Conservation (phyloP, 2,329 filamentous ascomycete species). For the Trichoderma polysporum region DNA sequence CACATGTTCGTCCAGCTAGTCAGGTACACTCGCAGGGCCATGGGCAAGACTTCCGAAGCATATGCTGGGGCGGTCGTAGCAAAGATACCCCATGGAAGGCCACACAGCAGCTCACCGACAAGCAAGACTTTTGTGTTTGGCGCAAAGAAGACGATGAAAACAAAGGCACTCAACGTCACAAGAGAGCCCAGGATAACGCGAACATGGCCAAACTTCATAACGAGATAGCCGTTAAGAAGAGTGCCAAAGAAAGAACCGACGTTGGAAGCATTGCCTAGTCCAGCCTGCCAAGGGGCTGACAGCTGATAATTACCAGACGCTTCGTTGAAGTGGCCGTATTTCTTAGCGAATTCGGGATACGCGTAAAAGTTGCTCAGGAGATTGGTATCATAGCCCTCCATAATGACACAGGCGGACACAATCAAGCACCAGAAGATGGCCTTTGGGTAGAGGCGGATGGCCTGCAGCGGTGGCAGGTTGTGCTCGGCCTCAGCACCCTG, state of each 20-base stretch:
- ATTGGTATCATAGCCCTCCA: slow-evolving; percentile 44
- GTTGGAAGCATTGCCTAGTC: slow-evolving; percentile 43
- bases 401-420: slow-evolving; percentile 41
- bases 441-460: slow-evolving; percentile 34
- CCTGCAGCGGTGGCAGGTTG: slow-evolving; percentile 24
- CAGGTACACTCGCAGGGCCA: slow-evolving; percentile 44
- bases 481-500: slow-evolving; percentile 19
- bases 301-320: slow-evolving; percentile 36
- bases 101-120: slow-evolving; percentile 45
- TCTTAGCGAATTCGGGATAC: slow-evolving; percentile 29
- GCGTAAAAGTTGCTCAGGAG: slow-evolving; percentile 40
- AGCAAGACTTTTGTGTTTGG: slow-evolving; percentile 39
- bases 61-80: slow-evolving; percentile 47
- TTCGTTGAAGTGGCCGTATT: slow-evolving; percentile 20
- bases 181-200: slow-evolving; percentile 22
- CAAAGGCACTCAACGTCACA: slow-evolving; percentile 38
- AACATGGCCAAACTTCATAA: slow-evolving; percentile 45
- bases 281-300: slow-evolving; percentile 51
- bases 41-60: slow-evolving; percentile 44
- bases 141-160: slow-evolving; percentile 50
- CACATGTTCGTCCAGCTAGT: slow-evolving; percentile 49
- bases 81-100: slow-evolving; percentile 48
- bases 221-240: slow-evolving; percentile 45
- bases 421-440: slow-evolving; percentile 40
- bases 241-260: slow-evolving; percentile 51